Base-by-base conservation (phyloP, 208 protist species). In the Trichomonas tenax region DNA sequence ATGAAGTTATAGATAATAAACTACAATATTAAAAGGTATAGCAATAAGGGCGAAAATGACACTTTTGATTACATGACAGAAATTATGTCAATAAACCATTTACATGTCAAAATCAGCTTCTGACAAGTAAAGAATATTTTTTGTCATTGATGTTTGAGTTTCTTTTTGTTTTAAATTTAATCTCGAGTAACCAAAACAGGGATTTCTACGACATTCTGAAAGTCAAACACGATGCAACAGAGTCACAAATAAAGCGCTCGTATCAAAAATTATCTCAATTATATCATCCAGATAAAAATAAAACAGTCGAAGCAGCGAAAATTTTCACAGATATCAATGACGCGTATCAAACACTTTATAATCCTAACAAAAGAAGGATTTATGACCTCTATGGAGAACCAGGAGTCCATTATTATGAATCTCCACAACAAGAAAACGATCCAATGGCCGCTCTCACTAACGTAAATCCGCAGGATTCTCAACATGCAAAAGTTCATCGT, bases 231-330 rank as follows among this genome's bases (percentile, higher is more conserved):
- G 49, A 96, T n/a, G 36, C 40, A 9, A 82, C 93, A 72, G 49
- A 96, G n/a, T 34, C 34, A n/a, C 46, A 96, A 63, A 96, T 96
- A 23, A 40, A 63, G 1, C 6, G 51, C 4, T 0, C 49, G 40
- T 82, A 81, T 82, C 93, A 81, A 82, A 96, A 96, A 81, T 82
- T 96, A 82, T 96, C 93, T 31, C 21, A 34, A 46, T 81, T 81
- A 82, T 96, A 96, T 82, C 93, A 96, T 96, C 93, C 93, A 96
- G 93, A 96, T 46, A 63, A 81, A 82, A 96, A 96, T 44, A 63
- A 63, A 82, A 38, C 41, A 17, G 41, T 44, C 15, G 34, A 72
- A 44, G 93, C 93, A 23, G 49, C 46, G 11, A 36, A 96, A 82
- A 34, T 45, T 41, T 96, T 96, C 40, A 34, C 51, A n/a, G 41